Evolutionary conservation across 371 early-diverging fungal species (phyloP).

Genomic region (Rhizopus delemar): DNA sequence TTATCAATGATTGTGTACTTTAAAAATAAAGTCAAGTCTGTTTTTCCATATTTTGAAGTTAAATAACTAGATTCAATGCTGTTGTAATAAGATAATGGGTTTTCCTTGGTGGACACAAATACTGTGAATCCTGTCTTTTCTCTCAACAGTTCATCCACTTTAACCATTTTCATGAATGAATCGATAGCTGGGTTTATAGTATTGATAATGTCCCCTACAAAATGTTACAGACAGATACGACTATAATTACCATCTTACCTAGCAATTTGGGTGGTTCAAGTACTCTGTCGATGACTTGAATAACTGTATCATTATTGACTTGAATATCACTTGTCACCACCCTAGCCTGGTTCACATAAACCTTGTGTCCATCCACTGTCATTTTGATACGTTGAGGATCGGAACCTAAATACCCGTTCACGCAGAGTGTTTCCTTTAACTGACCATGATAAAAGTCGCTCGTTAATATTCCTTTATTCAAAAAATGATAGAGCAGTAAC

Average conservation of each 20-base stretch:
- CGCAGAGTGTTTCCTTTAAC: constrained; percentile 46
- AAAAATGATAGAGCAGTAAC: constrained; percentile 47
- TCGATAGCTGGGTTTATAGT: constrained; percentile 13
- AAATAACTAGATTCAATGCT: constrained; percentile 44
- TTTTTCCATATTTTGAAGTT: constrained; percentile 33
- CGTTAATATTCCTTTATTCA: constrained; percentile 23
- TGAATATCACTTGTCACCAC: constrained; percentile 42
- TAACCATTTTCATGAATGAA: constrained; percentile 17
- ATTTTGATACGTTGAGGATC: constrained; percentile 40
- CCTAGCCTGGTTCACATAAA: constrained; percentile 43
- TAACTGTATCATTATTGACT: constrained; percentile 35
- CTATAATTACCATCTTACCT: constrained; percentile 13
- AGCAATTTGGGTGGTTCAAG: constrained; percentile 28
- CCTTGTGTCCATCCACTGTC: constrained; percentile 33
- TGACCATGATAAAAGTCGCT: constrained; percentile 39
- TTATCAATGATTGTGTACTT: constrained; percentile 27
- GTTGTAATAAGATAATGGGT: constrained; percentile 38
- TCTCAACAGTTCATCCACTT: constrained; percentile 17
- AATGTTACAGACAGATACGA: background rate
- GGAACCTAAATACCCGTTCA: constrained; percentile 41
- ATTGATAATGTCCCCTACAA: constrained; percentile 21
- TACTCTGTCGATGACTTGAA: constrained; percentile 34
- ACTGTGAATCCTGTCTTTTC: constrained; percentile 51
- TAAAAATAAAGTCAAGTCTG: constrained; percentile 32
- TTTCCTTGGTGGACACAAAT: constrained; percentile 34